Evolutionary conservation across 179 eudicot genomes (phyloP).

Genomic region (Sideroxylon spinosum): DNA sequence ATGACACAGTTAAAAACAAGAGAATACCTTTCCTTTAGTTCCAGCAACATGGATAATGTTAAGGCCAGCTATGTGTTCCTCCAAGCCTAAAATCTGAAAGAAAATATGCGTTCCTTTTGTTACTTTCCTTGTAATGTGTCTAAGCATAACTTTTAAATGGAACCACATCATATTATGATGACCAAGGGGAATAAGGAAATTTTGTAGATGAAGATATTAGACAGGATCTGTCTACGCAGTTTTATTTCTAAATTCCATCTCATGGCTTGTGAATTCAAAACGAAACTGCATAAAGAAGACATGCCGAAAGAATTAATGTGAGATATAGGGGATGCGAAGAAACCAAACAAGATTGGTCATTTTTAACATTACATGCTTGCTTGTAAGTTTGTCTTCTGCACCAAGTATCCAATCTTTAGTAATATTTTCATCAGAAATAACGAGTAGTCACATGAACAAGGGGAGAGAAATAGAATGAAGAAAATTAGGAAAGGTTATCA

Average conservation of each 20-base stretch:
- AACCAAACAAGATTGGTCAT: too few relatives aligned
- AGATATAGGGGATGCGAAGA: too few relatives aligned
- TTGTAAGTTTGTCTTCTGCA: too few relatives aligned
- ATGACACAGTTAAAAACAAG: background rate
- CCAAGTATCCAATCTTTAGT: too few relatives aligned
- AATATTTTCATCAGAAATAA: too few relatives aligned
- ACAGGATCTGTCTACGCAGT: background rate
- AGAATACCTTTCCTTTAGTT: slow-evolving; percentile 81
- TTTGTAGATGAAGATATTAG: background rate
- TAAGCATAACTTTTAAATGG: slow-evolving; percentile 2
- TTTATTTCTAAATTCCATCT: background rate
- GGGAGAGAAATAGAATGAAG: too few relatives aligned
- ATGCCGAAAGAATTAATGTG: too few relatives aligned
- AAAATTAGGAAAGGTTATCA: too few relatives aligned
- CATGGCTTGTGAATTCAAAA: too few relatives aligned
- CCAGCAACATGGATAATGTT: slow-evolving; percentile 91
- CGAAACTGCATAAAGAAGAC: too few relatives aligned
- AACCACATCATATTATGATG: background rate
- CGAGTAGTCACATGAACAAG: too few relatives aligned
- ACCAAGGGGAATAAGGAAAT: slow-evolving; percentile 6
- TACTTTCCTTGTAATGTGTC: slow-evolving; percentile 5
- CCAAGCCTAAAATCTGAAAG: slow-evolving; percentile 68
- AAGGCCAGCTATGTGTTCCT: slow-evolving; percentile 60
- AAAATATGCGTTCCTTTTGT: slow-evolving; percentile 1
- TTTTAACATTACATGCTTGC: too few relatives aligned